Percentiles rank a stretch among this genome's conserved stretches.
phyloP scores from a whole-genome alignment of 1,139 yeast genomes.

The Protomyces lactucae-debilis region DNA sequence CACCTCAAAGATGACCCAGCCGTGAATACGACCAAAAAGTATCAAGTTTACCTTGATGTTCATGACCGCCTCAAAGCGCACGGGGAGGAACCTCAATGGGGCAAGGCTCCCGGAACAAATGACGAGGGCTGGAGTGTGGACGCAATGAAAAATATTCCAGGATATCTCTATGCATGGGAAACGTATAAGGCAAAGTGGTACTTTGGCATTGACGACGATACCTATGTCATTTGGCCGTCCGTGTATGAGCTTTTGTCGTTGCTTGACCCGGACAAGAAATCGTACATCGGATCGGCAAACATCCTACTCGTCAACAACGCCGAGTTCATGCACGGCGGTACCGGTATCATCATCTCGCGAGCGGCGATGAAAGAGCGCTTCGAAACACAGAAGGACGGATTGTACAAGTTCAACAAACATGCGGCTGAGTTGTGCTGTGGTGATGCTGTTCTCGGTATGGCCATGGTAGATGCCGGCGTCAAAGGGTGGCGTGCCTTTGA shows the following conservation, averaged over 20 bases:
- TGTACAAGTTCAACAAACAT: slow-evolving; percentile 34
- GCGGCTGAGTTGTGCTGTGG: slow-evolving; percentile 39
- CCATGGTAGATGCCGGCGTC: slow-evolving; percentile 32
- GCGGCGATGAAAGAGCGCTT: slow-evolving; percentile 37
- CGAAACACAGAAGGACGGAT: slow-evolving; percentile 32
- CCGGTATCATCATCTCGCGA: slow-evolving; percentile 41
- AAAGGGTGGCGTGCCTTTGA: slow-evolving; percentile 1
- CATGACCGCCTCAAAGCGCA: not conserved
- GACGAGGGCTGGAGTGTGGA: slow-evolving; percentile 41
- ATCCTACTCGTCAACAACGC: not conserved
- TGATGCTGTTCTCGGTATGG: slow-evolving; percentile 39
- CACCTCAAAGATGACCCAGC: not conserved
- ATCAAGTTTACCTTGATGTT: not conserved
- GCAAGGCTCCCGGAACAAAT: slow-evolving; percentile 13
- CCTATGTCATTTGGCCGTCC: slow-evolving; percentile 39
- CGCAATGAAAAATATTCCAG: slow-evolving; percentile 42
- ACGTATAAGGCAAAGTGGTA: slow-evolving; percentile 40
- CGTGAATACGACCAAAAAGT: not conserved
- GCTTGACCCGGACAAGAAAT: slow-evolving; percentile 35
- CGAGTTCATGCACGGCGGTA: slow-evolving; percentile 43
- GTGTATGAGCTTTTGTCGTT: slow-evolving; percentile 35
- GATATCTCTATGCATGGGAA: slow-evolving; percentile 40
- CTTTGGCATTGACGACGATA: slow-evolving; percentile 42
- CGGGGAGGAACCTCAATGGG: not conserved
- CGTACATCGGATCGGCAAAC: slow-evolving; percentile 37